Conservation (phyloP, 176 grass and related monocot species). For the Oryza punctata region DNA sequence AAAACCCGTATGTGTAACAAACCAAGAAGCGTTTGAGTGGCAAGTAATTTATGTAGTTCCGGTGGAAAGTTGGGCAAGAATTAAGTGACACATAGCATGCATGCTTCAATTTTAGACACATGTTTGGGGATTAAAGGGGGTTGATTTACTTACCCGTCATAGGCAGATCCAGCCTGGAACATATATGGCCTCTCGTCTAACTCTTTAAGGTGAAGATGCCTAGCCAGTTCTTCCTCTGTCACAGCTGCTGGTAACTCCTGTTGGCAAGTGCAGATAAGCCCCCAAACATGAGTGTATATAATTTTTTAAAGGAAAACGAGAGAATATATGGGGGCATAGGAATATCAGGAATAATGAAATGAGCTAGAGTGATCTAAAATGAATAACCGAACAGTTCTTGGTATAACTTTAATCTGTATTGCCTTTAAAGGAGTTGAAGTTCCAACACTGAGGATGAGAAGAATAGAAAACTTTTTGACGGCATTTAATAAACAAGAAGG, state of each 20-base stretch:
- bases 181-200: constrained; percentile 76
- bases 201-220: constrained; percentile 89
- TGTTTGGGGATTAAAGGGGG: not conserved
- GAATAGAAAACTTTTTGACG: not conserved
- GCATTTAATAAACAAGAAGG: not conserved
- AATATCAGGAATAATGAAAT: constrained; percentile 12
- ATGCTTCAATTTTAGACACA: constrained; percentile 18
- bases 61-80: no score
- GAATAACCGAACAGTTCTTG: not conserved
- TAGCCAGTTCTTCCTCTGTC: constrained; percentile 73
- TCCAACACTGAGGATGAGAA: not conserved
- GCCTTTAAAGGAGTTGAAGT: not conserved
- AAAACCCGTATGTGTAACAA: not conserved
- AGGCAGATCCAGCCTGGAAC: constrained; percentile 82
- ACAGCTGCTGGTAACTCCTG: constrained; percentile 85
- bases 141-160: constrained; percentile 78
- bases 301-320: not conserved
- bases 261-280: constrained; percentile 25
- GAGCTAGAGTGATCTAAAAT: not conserved
- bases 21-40: constrained; percentile 16
- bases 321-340: not conserved
- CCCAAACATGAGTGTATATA: constrained; percentile 20
- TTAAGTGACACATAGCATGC: no score
- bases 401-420: not conserved
- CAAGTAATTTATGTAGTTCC: no score